Conservation (phyloP, 2,329 filamentous ascomycete genomes). For the Trichoderma harzianum region DNA sequence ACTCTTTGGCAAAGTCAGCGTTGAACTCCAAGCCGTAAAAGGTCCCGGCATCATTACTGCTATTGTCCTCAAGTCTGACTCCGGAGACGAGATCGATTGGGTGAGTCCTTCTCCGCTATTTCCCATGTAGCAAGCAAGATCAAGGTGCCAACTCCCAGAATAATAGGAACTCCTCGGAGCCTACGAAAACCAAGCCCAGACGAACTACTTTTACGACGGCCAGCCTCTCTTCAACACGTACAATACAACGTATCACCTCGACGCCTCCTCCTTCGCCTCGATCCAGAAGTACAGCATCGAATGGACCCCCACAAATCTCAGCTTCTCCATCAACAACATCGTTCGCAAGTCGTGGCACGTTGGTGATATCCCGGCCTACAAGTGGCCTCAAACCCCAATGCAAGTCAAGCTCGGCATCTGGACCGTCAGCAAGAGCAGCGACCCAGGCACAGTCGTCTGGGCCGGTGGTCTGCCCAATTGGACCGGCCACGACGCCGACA, state of each 20-base stretch:
- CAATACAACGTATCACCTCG: slow-evolving; percentile 47
- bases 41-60: slow-evolving; percentile 75
- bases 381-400: slow-evolving; percentile 69
- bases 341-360: slow-evolving; percentile 33
- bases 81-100: slow-evolving; percentile 67
- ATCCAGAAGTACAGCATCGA: slow-evolving; percentile 66
- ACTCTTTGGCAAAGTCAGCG: slow-evolving; percentile 76
- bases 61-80: slow-evolving; percentile 72
- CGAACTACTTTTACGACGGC: slow-evolving; percentile 77
- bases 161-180: slow-evolving; percentile 30
- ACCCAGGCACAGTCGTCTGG: slow-evolving; percentile 63
- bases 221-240: slow-evolving; percentile 50
- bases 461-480: slow-evolving; percentile 53
- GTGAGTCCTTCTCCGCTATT: slow-evolving; percentile 15
- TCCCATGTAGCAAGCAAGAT: neutral
- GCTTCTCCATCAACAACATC: slow-evolving; percentile 57
- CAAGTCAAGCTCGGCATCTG: slow-evolving; percentile 61
- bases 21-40: slow-evolving; percentile 65
- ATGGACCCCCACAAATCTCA: slow-evolving; percentile 58
- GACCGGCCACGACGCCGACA: slow-evolving; percentile 22
- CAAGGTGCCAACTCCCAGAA: neutral
- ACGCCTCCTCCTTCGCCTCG: slow-evolving; percentile 34
- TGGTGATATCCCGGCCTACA: slow-evolving; percentile 45
- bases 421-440: slow-evolving; percentile 46
- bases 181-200: slow-evolving; percentile 59